Evolutionary conservation across 768 basidiomycete species (phyloP).

Genomic region (Leucocoprinus leucothites): DNA sequence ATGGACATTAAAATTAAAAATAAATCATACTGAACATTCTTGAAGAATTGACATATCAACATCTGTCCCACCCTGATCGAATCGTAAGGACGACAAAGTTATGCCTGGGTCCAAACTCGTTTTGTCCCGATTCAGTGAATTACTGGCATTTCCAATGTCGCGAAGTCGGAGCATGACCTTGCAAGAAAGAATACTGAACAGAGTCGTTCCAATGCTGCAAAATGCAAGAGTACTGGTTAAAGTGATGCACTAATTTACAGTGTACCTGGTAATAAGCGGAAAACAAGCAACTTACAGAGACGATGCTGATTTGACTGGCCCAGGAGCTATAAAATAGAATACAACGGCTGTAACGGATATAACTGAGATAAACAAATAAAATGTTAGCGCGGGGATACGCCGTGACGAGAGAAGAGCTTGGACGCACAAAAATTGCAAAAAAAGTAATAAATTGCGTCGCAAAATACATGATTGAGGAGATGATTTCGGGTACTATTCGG

Average conservation of each 20-base stretch:
- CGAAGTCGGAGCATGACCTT: constrained; percentile 8
- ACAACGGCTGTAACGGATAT: neutral
- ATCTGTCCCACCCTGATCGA: neutral
- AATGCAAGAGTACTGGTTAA: neutral
- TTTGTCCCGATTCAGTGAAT: neutral
- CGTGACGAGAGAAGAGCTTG: neutral
- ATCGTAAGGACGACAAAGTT: neutral
- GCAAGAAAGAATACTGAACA: constrained; percentile 6
- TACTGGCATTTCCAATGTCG: constrained; percentile 2
- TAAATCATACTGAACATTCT: neutral
- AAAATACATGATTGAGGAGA: neutral
- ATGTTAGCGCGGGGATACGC: neutral
- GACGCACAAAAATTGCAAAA: constrained; percentile 1
- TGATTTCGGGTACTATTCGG: neutral
- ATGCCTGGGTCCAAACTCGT: neutral
- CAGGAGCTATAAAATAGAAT: neutral
- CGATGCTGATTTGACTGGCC: neutral
- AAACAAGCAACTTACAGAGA: neutral
- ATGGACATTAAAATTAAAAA: no score
- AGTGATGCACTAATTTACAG: neutral
- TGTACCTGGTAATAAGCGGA: neutral
- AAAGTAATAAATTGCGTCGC: constrained; percentile 1
- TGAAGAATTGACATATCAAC: neutral
- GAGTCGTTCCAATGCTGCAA: neutral
- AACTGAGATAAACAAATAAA: neutral